These are phyloP conservation scores for Rhodotorula kratochvilovae DNA, from an alignment of 768 basidiomycete species.

Conservation along the genomic window DNA sequence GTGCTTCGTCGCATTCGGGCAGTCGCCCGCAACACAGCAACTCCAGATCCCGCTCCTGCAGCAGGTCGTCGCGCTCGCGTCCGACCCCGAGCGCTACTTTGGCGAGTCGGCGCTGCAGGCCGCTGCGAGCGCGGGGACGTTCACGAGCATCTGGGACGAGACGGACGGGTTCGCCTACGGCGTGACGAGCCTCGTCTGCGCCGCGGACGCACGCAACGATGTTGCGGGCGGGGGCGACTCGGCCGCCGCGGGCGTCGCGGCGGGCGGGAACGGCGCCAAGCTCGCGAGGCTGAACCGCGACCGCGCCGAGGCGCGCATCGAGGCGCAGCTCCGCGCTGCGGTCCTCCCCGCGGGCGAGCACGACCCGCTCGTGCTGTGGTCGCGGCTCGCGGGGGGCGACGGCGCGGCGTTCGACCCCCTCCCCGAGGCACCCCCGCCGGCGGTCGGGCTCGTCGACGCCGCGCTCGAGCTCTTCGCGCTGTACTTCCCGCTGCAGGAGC, in stretches of 20 bases:
- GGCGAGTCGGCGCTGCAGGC: conserved; percentile 79
- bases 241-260: not conserved
- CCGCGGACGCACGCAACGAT: conserved; percentile 19
- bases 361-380: conserved; percentile 68
- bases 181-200: conserved; percentile 59
- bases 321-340: conserved; percentile 69
- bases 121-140: conserved; percentile 74
- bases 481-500: conserved; percentile 72
- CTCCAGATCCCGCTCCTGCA: conserved; percentile 77
- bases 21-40: conserved; percentile 68
- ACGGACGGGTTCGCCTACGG: conserved; percentile 89
- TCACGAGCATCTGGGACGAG: conserved; percentile 78
- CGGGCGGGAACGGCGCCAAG: conserved; percentile 12
- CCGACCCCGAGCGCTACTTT: conserved; percentile 75
- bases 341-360: conserved; percentile 80
- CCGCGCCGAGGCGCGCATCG: conserved; percentile 71
- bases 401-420: conserved; percentile 43
- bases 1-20: conserved; percentile 78
- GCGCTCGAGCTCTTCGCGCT: conserved; percentile 81
- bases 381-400: conserved; percentile 47
- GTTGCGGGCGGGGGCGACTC: conserved; percentile 38
- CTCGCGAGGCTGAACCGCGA: conserved; percentile 65
- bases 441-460: conserved; percentile 78
- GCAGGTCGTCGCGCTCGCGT: conserved; percentile 73
- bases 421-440: conserved; percentile 63